Evolutionary conservation across 2,329 filamentous ascomycete genomes (phyloP).

Genomic region (Talaromyces sp.): DNA sequence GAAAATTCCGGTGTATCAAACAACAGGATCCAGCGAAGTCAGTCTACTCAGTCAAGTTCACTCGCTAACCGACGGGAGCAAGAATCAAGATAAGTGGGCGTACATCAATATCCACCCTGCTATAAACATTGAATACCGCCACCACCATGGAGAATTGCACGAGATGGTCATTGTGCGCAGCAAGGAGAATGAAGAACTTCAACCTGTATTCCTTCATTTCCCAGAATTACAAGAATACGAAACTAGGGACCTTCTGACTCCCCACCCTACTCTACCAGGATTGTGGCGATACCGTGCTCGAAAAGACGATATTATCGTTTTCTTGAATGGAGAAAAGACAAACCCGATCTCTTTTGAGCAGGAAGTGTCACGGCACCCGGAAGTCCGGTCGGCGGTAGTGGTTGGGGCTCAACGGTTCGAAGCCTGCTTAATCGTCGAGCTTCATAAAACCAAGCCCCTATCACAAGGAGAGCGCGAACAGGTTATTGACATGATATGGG

Average conservation of each 20-base stretch:
- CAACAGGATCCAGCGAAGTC: constrained; percentile 16
- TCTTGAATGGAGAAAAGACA: constrained; percentile 19
- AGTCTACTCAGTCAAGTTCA: constrained; percentile 14
- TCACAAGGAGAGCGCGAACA: neutral
- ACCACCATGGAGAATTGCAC: constrained; percentile 12
- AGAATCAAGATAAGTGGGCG: constrained; percentile 3
- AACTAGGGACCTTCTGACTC: constrained; percentile 16
- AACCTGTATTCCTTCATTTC: constrained; percentile 17
- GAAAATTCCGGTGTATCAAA: constrained; percentile 15
- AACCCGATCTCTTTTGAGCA: constrained; percentile 20
- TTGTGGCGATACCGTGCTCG: constrained; percentile 20
- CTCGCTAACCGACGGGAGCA: neutral
- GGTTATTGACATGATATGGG: constrained; percentile 13
- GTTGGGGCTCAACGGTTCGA: constrained; percentile 16
- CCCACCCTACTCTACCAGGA: constrained; percentile 16
- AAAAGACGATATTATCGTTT: constrained; percentile 21
- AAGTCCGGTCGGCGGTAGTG: constrained; percentile 12
- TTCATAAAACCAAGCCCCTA: neutral
- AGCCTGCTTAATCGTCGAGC: constrained; percentile 16
- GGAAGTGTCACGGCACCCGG: constrained; percentile 6
- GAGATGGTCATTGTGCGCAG: constrained; percentile 14
- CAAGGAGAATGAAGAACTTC: neutral
- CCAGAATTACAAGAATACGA: constrained; percentile 14
- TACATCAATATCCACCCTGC: constrained; percentile 15
- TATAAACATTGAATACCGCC: constrained; percentile 12